Evolutionary conservation across 495 filamentous ascomycete genomes (phyloP).

Genomic region (Patellaria atrata): DNA sequence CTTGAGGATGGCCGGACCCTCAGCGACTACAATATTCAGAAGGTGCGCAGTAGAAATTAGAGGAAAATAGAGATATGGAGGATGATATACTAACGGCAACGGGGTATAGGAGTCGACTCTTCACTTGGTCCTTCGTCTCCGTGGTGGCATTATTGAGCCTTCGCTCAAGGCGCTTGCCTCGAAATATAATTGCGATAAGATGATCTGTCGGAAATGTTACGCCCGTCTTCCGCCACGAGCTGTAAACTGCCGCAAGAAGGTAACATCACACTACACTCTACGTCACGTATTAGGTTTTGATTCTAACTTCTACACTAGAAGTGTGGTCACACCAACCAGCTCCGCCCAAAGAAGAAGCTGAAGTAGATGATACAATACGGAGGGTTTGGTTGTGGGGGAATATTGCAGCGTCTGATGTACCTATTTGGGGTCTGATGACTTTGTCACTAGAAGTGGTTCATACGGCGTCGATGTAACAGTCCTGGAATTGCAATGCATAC

Average conservation of each 20-base stretch:
- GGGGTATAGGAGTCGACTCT: conserved; percentile 84
- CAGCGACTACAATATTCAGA: conserved; percentile 99
- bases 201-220: conserved; percentile 99
- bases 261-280: background rate
- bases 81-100: conserved; percentile 22
- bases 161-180: conserved; percentile 94
- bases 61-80: conserved; percentile 1
- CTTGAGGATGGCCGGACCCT: conserved; percentile 98
- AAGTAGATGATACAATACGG: conserved; percentile 55
- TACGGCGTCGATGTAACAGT: too few species aligned
- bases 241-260: conserved; percentile 64
- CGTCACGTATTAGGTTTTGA: too few species aligned
- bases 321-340: conserved; percentile 99
- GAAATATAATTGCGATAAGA: conserved; percentile 99
- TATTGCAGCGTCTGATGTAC: background rate
- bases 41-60: conserved; percentile 43
- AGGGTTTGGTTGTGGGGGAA: background rate
- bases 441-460: too few species aligned
- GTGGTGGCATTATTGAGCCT: conserved; percentile 98
- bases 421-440: too few species aligned
- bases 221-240: conserved; percentile 95
- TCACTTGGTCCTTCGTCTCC: conserved; percentile 96
- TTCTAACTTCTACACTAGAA: conserved; percentile 71
- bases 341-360: conserved; percentile 99
- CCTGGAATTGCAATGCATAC: too few species aligned